Evolutionary conservation across 306 rosid genomes (phyloP), one percentile per base, ranked within the genome.

Genomic region (Carpinus fangiana): DNA sequence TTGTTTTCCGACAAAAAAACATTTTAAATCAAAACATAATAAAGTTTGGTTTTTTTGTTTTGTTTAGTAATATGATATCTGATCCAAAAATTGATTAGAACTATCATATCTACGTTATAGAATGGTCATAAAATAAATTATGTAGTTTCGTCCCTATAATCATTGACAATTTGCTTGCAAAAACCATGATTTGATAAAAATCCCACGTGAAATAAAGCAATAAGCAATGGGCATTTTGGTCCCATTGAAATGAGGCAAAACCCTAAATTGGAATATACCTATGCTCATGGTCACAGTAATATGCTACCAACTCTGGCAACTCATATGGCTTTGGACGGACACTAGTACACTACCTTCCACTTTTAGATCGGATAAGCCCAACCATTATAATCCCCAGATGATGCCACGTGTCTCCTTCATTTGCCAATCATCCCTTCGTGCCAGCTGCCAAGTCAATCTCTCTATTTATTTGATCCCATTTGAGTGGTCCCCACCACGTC

Each of bases 291-390:
- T 28, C 31, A 28, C 31, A n/a, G n/a, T 28, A 84, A 84, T 76
- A 82, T 80, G 85, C 88, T 74, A 73, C 77, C n/a, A n/a, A n/a
- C n/a, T n/a, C n/a, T n/a, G n/a, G n/a, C 70, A 73, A 61, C 23
- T 56, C 36, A 75, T 57, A 59, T 78, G 23, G 18, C 3, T 43
- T 10, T 23, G 55, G 60, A 12, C 36, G 41, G 50, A 13, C 53
- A 3, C 68, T 52, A n/a, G 73, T 67, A n/a, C 26, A 23, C 34
- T 31, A 31, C 0, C 73, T 60, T 80, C 77, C 80, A 76, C 77
- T 14, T 51, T 14, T 51, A 2, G 3, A 45, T 48, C 50, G 77
- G 73, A 81, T 75, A 76, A 76, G 59, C 28, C 36, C 12, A n/a
- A 54, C 71, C 46, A 45, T 80, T 9, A 50, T 1, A 26, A 41